A percentile compares a stretch with the other conserved stretches of the same genome.
Conservation (phyloP, 306 rosid genomes). For the Sesbania bispinosa region DNA sequence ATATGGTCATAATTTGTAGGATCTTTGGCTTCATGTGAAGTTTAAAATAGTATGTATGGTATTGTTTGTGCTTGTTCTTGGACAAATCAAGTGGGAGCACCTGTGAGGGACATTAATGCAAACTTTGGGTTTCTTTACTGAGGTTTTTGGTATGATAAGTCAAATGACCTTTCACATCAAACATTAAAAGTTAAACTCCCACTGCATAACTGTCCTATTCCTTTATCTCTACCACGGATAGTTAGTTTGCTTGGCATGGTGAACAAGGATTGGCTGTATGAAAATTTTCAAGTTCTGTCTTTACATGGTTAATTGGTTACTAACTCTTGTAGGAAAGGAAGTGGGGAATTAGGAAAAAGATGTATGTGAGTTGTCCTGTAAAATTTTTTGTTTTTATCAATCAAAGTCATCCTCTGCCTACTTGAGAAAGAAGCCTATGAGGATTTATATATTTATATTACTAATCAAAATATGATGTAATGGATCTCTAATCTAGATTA, state of each 20-base stretch:
- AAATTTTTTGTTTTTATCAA: not conserved
- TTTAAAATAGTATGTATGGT: not conserved
- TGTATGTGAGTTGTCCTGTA: not conserved
- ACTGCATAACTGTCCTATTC: conserved; percentile 13
- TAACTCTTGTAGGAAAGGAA: too few relatives aligned
- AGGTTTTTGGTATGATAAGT: too few relatives aligned
- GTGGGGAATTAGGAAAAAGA: not conserved
- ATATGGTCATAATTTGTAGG: conserved; percentile 9
- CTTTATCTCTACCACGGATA: not conserved
- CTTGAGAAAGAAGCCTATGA: not conserved
- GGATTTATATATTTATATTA: not conserved
- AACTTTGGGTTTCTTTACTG: too few relatives aligned
- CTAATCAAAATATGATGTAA: not conserved
- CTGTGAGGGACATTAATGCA: conserved; percentile 3
- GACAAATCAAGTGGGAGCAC: not conserved
- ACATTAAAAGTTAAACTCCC: conserved; percentile 26
- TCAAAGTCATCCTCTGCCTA: not conserved
- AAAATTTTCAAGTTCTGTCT: not conserved
- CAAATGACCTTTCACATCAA: conserved; percentile 39
- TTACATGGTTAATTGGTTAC: not conserved
- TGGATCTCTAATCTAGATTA: not conserved
- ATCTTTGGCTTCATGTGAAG: conserved; percentile 18
- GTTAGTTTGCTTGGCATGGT: conserved; percentile 11
- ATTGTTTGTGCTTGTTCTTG: not conserved
- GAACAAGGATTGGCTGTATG: not conserved